phyloP scores from a whole-genome alignment of 306 rosid species.

The Clitoria ternatea region DNA sequence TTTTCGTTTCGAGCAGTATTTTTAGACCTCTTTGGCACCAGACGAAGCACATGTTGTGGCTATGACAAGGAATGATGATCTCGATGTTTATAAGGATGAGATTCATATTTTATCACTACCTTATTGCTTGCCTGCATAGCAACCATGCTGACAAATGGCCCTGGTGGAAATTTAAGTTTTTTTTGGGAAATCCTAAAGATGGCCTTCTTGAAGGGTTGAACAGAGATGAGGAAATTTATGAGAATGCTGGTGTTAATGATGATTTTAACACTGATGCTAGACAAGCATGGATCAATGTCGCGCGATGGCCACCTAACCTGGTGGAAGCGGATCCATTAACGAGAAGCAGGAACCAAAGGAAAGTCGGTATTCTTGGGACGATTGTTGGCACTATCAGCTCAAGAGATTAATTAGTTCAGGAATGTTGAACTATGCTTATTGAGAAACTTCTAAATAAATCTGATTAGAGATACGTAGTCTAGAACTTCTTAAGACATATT shows the following conservation, averaged over 20 bases:
- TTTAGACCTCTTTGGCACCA: too few species aligned
- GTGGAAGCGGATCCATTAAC: constrained; percentile 94
- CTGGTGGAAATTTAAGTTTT: too few species aligned
- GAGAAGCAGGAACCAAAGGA: constrained; percentile 83
- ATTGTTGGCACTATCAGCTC: constrained; percentile 92
- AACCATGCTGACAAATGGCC: too few species aligned
- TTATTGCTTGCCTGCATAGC: too few species aligned
- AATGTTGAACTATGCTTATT: constrained; percentile 96
- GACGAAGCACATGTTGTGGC: too few species aligned
- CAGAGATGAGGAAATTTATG: constrained; percentile 88
- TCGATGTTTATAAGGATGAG: too few species aligned
- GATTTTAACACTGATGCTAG: constrained; percentile 86
- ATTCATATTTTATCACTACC: too few species aligned
- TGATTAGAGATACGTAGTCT: constrained; percentile 89
- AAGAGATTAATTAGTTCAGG: constrained; percentile 89
- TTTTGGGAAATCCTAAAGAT: too few species aligned
- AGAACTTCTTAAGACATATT: constrained; percentile 96
- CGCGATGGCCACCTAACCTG: constrained; percentile 94
- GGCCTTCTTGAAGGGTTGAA: constrained; percentile 98
- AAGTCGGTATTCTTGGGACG: constrained; percentile 98
- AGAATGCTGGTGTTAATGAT: constrained; percentile 65
- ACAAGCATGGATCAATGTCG: constrained; percentile 89
- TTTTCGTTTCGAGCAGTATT: too few species aligned
- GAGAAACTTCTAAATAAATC: constrained; percentile 95
- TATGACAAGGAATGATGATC: too few species aligned